Base-by-base conservation (phyloP, 805 yeast genomes). In the Candida glaebosa region DNA sequence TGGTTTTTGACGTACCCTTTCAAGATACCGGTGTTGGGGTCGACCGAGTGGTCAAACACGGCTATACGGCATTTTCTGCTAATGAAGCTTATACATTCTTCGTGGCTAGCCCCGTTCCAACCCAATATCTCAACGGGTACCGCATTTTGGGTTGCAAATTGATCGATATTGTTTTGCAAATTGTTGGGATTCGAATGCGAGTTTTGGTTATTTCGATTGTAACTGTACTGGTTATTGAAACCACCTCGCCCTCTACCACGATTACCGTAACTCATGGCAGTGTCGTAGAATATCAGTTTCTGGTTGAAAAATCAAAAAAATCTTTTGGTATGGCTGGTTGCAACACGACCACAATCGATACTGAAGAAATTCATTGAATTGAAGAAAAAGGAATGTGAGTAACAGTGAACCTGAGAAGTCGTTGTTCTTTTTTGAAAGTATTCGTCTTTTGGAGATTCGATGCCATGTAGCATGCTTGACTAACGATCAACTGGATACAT, bases 51-150 rank as follows among this genome's bases (percentile, higher is more conserved):
- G 55, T 83, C 76, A 38, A 62, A 59, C 9, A 90, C 67, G 1
- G 70, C 62, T 15, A 86, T 69, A 39, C 75, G 69, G 12, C 86
- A 66, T 54, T 84, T 87, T 48, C 95, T 73, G 38, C 81, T 75
- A 12, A 89, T 61, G 59, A 89, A 90, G 30, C 71, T 67, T 7
- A 84, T 69, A 44, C 88, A 69, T 44, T 88, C 95, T 15, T 75
- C 80, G 45, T 73, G 71, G 2, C 84, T 59, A 1, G 89, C 95
- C 45, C 87, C 86, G 45, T 84, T 81, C 96, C 96, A 89, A 34
- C 89, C 87, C 30, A 72, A 65, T 8, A 88, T 72, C 48, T 84
- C 87, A 8, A 88, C 73, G 3, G 74, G 67, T 3, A 78, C 68
- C 25, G 63, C 46, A 47, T 65, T 69, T 15, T 56, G 58, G 8